These are phyloP conservation scores for Pseudomicrostroma phylloplanum DNA, from an alignment of 1,284 basidiomycete genomes.

Conservation along the genomic window DNA sequence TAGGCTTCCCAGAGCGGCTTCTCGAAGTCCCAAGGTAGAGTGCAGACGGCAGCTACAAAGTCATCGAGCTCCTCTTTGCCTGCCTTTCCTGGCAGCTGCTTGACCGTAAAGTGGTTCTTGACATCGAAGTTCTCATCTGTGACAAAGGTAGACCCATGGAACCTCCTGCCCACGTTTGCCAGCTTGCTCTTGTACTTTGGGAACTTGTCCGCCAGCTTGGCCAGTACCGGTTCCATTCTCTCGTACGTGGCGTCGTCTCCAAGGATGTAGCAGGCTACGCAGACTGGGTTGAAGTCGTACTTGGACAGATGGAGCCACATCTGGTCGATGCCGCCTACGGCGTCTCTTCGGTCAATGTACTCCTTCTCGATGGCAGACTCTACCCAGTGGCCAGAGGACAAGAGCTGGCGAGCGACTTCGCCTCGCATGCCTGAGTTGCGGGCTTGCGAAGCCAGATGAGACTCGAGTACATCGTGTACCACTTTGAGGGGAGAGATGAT, in stretches of 20 bases:
- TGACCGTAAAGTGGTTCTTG: conserved; percentile 12
- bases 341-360: not conserved
- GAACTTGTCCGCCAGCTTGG: conserved; percentile 27
- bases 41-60: conserved; percentile 35
- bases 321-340: conserved; percentile 21
- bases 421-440: not conserved
- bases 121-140: conserved; percentile 25
- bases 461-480: not conserved
- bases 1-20: conserved; percentile 38
- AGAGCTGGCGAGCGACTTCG: conserved; percentile 4
- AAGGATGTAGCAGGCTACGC: conserved; percentile 39
- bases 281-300: conserved; percentile 41
- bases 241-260: conserved; percentile 21
- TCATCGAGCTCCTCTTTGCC: conserved; percentile 36
- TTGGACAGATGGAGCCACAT: conserved; percentile 35
- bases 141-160: conserved; percentile 33
- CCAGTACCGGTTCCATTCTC: conserved; percentile 21
- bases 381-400: conserved; percentile 7
- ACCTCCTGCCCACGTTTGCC: conserved; percentile 27
- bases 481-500: not conserved
- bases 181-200: conserved; percentile 42
- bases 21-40: conserved; percentile 34
- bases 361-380: not conserved
- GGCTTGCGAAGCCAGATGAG: not conserved
- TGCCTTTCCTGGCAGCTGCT: conserved; percentile 20